Base-by-base conservation (phyloP, 2,329 filamentous ascomycete genomes). In the Aspergillaceae sp. region DNA sequence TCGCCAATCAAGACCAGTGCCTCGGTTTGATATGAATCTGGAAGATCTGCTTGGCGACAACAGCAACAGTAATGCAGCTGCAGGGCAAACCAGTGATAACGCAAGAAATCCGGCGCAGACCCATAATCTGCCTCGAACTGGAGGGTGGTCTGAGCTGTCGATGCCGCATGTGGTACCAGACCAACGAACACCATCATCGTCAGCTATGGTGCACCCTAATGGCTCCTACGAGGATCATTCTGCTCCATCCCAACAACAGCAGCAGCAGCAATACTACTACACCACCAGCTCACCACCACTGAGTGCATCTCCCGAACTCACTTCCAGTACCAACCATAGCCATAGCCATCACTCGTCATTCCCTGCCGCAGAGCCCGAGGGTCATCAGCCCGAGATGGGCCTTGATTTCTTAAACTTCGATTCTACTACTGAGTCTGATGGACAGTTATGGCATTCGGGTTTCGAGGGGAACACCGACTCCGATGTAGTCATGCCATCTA, bases 11-110 rank as follows among this genome's bases (percentile, higher is more conserved):
- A 65, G 74, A 11, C 75, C 73, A 11, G 56, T 73, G 8, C 78
- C 78, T 3, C 71, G 72, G 47, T 82, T 82, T 58, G 79, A 82
- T 59, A 77, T 77, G 72, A 74, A 77, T 50, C 61, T 77, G 7
- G 71, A 67, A 35, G 73, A 75, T 47, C 62, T 78, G 1, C 77
- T 77, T 57, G 67, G 64, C 4, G 73, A 75, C 30, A 8, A 27
- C 30, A 8, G 27, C 26, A 27, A 4, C 36, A 68, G 69, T 49
- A 60, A 53, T 43, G 60, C 58, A 50, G 64, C 58, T 60, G 62
- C 43, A 58, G 69, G 45, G 40, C 55, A 56, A 61, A 65, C 56
- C 55, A 58, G 52, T 58, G 60, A 56, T 46, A 64, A 50, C 49
- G 49, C 40, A 37, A 56, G 55, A 43, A 52, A 51, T 29, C 62